Base-by-base conservation (phyloP, 2,329 filamentous ascomycete genomes). In the Colletotrichum higginsianum region DNA sequence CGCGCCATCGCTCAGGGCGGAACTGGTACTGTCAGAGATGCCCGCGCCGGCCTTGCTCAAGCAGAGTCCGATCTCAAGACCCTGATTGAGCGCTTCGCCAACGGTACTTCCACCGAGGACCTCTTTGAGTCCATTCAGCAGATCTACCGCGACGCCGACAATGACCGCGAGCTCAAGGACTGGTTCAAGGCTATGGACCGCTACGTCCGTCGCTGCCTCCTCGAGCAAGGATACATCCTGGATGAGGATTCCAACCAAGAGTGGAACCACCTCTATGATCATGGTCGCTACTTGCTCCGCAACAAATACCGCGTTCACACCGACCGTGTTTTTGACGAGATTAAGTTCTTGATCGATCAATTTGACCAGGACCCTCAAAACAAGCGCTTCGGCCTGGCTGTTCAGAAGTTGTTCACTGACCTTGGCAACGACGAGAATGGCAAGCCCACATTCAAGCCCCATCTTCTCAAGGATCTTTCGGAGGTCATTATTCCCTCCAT, bases 51-150 rank as follows among this genome's bases (percentile, higher is more conserved):
- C 69, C 84, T 98, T 61, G 84, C 89, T 66, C 86, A 87, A 66
- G 94, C 94, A 63, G 94, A 98, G 84, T 86, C 89, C 82, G 92
- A 98, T 79, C 87, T 97, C 70, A 94, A 94, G 90, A 94, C 91
- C 11, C 86, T 99, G 23, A 91, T 99, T 75, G 96, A 98, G 86
- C 93, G 96, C 58, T 98, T 98, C 77, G 96, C 96, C 79, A 98
- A 99, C 82, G 92, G 92, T 78, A 98, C 96, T 11, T 98, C 95
- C 0, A 90, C 91, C 44, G 92, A 97, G 74, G 94, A 97, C 75
- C 85, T 98, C 4, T 94, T 96, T 84, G 91, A 93, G 21, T 91
- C 95, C 0, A 92, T 99, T 81, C 92, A 95, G 75, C 89, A 91
- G 74, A 92, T 99, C 76, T 98, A 98, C 85, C 86, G 86, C 61